A percentile compares a stretch with the other conserved stretches of the same genome.
Evolutionary conservation across 106 monocot genomes (phyloP).

Genomic region (Cymbidium sinense): DNA sequence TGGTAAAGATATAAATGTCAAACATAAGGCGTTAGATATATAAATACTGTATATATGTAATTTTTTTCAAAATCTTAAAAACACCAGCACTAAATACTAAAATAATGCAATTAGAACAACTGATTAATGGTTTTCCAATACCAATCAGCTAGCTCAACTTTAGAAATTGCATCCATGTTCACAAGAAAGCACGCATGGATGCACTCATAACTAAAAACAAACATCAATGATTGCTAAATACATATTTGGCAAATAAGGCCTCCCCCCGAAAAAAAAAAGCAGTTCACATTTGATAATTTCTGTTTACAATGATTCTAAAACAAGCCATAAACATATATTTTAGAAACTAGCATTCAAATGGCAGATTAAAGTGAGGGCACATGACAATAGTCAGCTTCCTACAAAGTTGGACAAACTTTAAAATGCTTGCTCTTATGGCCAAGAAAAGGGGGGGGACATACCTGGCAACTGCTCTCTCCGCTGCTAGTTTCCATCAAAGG

Average conservation of each 20-base stretch:
- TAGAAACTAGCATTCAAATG: background rate
- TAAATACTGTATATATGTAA: too few species aligned
- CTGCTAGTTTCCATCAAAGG: background rate
- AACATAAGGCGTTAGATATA: too few species aligned
- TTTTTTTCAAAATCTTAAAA: too few species aligned
- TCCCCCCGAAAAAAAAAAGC: background rate
- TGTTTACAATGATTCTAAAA: background rate
- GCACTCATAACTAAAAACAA: background rate
- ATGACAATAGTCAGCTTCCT: background rate
- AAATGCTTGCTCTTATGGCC: background rate
- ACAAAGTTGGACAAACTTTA: background rate
- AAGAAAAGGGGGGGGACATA: background rate
- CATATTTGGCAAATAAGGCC: background rate
- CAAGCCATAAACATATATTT: background rate
- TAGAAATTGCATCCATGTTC: too few species aligned
- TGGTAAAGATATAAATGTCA: too few species aligned
- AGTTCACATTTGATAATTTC: background rate
- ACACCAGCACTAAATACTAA: background rate
- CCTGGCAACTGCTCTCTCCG: background rate
- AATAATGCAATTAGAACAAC: background rate
- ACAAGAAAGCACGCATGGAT: too few species aligned
- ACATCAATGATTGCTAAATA: background rate
- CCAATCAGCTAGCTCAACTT: background rate
- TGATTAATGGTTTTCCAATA: background rate
- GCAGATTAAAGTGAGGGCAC: background rate